Conservation (phyloP, 139 green algal species). For the Micromonas commoda region DNA sequence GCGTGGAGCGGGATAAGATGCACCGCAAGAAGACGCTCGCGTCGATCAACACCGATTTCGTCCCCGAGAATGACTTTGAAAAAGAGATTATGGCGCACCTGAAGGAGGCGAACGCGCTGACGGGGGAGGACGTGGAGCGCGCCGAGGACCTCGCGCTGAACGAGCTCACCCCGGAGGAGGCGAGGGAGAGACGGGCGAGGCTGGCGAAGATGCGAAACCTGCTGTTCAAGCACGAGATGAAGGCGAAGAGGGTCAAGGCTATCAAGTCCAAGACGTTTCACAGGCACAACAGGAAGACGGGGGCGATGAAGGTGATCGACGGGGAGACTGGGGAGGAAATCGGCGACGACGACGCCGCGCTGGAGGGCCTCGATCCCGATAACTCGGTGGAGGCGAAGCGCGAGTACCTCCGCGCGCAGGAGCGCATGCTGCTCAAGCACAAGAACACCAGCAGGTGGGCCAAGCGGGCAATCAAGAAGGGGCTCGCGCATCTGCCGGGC, state of each 20-base stretch:
- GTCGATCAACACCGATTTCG: slow-evolving; percentile 52
- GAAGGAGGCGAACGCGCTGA: slow-evolving; percentile 45
- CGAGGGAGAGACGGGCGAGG: slow-evolving; percentile 52
- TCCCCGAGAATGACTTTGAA: slow-evolving; percentile 60
- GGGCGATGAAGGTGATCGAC: slow-evolving; percentile 35
- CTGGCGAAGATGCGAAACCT: slow-evolving; percentile 50
- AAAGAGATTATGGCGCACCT: slow-evolving; percentile 78
- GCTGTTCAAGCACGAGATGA: slow-evolving; percentile 87
- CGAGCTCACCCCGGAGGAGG: slow-evolving; percentile 34
- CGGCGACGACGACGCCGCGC: slow-evolving; percentile 13
- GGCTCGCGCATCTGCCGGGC: slow-evolving; percentile 30
- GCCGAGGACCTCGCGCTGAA: slow-evolving; percentile 8
- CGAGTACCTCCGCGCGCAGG: slow-evolving; percentile 43
- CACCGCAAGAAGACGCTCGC: slow-evolving; percentile 46
- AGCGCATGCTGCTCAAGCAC: slow-evolving; percentile 91
- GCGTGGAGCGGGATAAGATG: slow-evolving; percentile 16
- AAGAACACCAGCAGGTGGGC: slow-evolving; percentile 84
- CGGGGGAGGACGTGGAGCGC: slow-evolving; percentile 21
- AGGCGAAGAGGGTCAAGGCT: slow-evolving; percentile 74
- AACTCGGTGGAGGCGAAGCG: slow-evolving; percentile 3
- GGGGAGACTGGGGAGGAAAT: not conserved
- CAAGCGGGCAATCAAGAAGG: slow-evolving; percentile 64
- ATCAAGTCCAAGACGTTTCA: slow-evolving; percentile 76
- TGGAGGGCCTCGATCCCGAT: slow-evolving; percentile 16
- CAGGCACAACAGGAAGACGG: slow-evolving; percentile 16